Evolutionary conservation across 345 rosid species (phyloP), one percentile per base, ranked within the genome.

Genomic region (Aquilaria yunnanensis): DNA sequence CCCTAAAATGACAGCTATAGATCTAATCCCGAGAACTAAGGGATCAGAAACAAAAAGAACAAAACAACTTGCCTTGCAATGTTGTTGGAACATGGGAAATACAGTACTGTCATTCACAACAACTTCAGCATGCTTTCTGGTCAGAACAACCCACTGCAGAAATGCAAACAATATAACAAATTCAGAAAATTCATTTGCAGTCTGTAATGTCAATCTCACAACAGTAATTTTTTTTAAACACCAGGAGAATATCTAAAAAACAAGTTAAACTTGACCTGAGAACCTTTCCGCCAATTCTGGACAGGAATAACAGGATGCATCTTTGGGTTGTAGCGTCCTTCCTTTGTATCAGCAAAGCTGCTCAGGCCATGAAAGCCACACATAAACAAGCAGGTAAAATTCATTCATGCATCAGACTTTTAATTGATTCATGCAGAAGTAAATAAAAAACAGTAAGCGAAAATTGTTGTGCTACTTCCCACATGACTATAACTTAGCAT

Each of bases 301-400:
- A 87, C 86, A 72, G 88, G 95, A 67, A 94, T 78, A 48, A 77
- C 60, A 51, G 93, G 91, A 75, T 65, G 55, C 96, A 94, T 90
- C 78, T 76, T 94, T 56, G 99, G 99, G 72, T 94, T 94, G 72
- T 94, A 94, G 55, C 99, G 96, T 10, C 95, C 96, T 73, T 94
- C 96, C 74, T 94, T 88, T 51, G 90, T 78, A 77, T 94, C 97
- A 70, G 99, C 85, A 75, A 94, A 94, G 85, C 99, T 94, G 96
- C 73, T 63, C 62, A 37, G 43, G 43, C 43, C 5, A 9, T 37
- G 43, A 37, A 37, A 2, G 8, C 43, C 43, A 37, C 43, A 37
- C 7, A 4, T 37, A 37, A 37, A 37, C 43, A 37, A 4, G 43
- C 43, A 37, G 43, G 43, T 37, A 37, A 37, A 4, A 37, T 5